Evolutionary conservation across 2,329 filamentous ascomycete species (phyloP).

Genomic region (Colletotrichum nymphaeae): DNA sequence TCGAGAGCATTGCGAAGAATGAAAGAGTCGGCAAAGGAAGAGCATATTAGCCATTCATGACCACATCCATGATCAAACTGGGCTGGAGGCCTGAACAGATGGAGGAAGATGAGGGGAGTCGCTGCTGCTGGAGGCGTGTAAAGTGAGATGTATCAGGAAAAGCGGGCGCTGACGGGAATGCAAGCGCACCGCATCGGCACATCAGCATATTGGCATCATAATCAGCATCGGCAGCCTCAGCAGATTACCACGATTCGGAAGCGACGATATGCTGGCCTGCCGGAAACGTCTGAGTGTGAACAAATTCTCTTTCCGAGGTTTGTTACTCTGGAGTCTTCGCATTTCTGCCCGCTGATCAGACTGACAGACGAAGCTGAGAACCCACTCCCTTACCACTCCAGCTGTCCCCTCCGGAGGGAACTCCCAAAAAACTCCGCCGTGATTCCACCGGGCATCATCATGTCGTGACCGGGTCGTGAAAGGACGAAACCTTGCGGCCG

Average conservation of each 20-base stretch:
- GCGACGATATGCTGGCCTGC: background rate
- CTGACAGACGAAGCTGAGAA: background rate
- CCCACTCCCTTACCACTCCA: background rate
- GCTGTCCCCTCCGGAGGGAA: background rate
- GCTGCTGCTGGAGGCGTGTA: background rate
- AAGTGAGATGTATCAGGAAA: slow-evolving; percentile 21
- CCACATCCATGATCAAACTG: background rate
- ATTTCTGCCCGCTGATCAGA: slow-evolving; percentile 11
- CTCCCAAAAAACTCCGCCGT: background rate
- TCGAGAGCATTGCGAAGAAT: background rate
- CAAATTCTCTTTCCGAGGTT: background rate
- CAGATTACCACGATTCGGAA: background rate
- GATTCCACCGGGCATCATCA: background rate
- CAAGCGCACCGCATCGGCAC: slow-evolving; percentile 6
- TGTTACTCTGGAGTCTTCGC: background rate
- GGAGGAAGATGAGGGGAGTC: background rate
- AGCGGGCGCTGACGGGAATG: slow-evolving; percentile 10
- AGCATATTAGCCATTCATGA: background rate
- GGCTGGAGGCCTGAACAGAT: background rate
- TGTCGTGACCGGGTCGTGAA: background rate
- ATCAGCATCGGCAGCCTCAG: background rate
- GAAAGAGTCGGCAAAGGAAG: background rate
- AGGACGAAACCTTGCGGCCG: background rate
- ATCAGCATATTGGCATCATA: background rate
- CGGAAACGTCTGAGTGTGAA: background rate